Conservation (phyloP, 2,329 filamentous ascomycete species). For the Arthroderma sp. region DNA sequence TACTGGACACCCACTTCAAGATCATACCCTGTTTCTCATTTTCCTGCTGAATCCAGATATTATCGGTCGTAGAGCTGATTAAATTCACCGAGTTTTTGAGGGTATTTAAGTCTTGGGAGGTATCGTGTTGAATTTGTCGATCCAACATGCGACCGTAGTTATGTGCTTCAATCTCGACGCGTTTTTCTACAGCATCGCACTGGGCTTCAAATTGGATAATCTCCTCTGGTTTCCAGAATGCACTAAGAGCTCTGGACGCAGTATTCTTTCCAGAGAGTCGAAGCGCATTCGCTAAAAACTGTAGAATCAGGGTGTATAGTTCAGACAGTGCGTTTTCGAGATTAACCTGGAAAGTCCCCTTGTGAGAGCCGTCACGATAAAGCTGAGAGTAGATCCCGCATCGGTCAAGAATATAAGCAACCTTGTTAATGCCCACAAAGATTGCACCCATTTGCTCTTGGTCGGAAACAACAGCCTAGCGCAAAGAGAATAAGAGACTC, state of each 20-base stretch:
- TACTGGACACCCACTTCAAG: constrained; percentile 16
- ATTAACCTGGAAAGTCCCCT: too few relatives aligned
- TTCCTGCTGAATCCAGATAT: constrained; percentile 4
- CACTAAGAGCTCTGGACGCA: not conserved
- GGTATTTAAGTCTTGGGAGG: not conserved
- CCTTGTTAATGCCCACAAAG: constrained; percentile 2
- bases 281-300: constrained; percentile 8
- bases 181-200: constrained; percentile 7
- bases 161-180: constrained; percentile 7
- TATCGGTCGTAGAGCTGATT: not conserved
- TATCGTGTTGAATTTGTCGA: not conserved
- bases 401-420: constrained; percentile 2
- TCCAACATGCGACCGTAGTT: constrained; percentile 4
- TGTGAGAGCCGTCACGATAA: not conserved
- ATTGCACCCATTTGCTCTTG: constrained; percentile 2
- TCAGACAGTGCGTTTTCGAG: constrained; percentile 6
- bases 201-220: constrained; percentile 5
- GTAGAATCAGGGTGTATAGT: constrained; percentile 11
- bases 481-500: too few relatives aligned
- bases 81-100: not conserved
- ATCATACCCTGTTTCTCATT: constrained; percentile 9
- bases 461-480: constrained; percentile 1
- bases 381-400: constrained; percentile 5
- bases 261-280: not conserved
- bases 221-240: constrained; percentile 3